Percentiles rank a stretch among this genome's conserved stretches.
Evolutionary conservation across 2,329 filamentous ascomycete genomes (phyloP).

Genomic region (Fonsecaea pugnacius): DNA sequence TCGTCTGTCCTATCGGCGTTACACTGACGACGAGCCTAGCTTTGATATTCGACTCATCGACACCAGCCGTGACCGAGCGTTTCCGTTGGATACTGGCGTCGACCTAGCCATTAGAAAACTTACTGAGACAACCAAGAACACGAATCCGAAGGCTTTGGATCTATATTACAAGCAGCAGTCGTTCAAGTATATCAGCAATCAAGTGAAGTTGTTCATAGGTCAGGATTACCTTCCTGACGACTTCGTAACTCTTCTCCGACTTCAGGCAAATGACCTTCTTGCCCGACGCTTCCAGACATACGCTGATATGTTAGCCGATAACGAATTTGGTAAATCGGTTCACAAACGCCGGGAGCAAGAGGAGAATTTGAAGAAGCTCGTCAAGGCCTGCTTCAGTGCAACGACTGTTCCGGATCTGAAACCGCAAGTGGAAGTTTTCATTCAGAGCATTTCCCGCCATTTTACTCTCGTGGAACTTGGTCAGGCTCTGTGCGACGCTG

Average conservation of each 20-base stretch:
- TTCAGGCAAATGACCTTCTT: constrained; percentile 85
- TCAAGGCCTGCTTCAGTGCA: constrained; percentile 87
- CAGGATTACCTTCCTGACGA: constrained; percentile 88
- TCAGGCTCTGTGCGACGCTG: constrained; percentile 77
- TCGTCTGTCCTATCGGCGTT: constrained; percentile 79
- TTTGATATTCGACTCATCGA: constrained; percentile 89
- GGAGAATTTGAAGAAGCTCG: constrained; percentile 76
- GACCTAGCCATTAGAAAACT: constrained; percentile 88
- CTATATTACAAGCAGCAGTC: constrained; percentile 92
- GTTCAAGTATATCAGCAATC: constrained; percentile 81
- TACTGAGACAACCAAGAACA: constrained; percentile 73
- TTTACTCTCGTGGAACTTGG: constrained; percentile 90
- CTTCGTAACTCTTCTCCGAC: constrained; percentile 77
- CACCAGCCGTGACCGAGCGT: constrained; percentile 83
- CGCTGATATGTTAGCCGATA: constrained; percentile 69
- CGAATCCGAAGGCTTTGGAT: constrained; percentile 68
- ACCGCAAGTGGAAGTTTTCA: constrained; percentile 72
- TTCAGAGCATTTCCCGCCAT: constrained; percentile 82
- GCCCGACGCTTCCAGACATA: constrained; percentile 72
- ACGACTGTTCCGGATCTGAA: constrained; percentile 81
- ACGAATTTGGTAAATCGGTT: constrained; percentile 80
- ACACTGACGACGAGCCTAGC: constrained; percentile 83
- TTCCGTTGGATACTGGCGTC: constrained; percentile 82
- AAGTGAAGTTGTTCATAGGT: constrained; percentile 88
- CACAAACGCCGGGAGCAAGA: constrained; percentile 87